Evolutionary conservation across 2,329 filamentous ascomycete genomes (phyloP), one percentile per base, ranked within the genome.

Genomic region (Neospermospora avenae): DNA sequence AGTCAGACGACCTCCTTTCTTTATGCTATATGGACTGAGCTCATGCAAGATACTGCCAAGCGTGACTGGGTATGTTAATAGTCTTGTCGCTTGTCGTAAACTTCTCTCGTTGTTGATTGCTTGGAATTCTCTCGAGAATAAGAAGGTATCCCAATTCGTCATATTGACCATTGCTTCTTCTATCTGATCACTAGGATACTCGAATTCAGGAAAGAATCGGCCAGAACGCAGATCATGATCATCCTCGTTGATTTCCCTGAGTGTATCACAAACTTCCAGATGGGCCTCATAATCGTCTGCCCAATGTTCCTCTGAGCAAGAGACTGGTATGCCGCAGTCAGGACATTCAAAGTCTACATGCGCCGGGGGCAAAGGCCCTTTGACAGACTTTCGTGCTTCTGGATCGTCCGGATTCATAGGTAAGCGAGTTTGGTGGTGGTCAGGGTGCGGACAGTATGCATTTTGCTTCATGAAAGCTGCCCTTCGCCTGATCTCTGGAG

Each of bases 71-170:
- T 99, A 99, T 18, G 96, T 99, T 68, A 99, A 79, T 67, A 99
- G 81, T 66, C 92, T 85, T 1, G 95, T 99, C 25, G 92, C 93
- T 75, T 99, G 96, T 62, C 95, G 84, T 86, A 99, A 89, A 70
- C 87, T 88, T 60, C 93, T 84, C 73, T 96, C 93, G 63, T 92
- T 86, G 73, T 99, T 92, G 72, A 99, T 87, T 4, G 96, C 96
- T 66, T 88, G 84, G 70, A 95, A 98, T 69, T 96, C 89, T 70
- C 95, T 83, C 3, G 92, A 96, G 73, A 96, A 99, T 71, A 99
- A 80, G 69, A 96, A 91, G 0, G 95, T 98, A 75, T 99, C 95
- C 95, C 95, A 99, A 74, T 96, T 99, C 45, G 89, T 96, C 89
- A 99, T 93, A 76, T 99, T 99, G 67, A 97, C 85, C 66, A 95